Base-by-base conservation (phyloP, 208 protist species). In the Naegleria gruberi region DNA sequence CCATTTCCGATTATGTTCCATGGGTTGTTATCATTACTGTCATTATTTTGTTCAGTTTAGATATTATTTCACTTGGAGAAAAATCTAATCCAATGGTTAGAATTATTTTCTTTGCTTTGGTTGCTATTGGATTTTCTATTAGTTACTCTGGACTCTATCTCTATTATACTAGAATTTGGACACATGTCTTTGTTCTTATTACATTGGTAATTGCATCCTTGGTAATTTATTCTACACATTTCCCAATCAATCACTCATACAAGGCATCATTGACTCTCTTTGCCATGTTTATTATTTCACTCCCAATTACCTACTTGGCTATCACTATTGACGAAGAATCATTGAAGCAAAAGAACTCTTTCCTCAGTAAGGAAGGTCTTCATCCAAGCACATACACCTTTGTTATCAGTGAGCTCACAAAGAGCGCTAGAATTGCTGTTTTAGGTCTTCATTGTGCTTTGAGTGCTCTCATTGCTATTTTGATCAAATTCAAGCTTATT, bases 401-500 rank as follows among this genome's bases (percentile, higher is more conserved):
- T 65, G 51, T 65, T 65, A 30, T 65, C 26, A 82, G 26, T 2
- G 74, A 82, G 74, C 40, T 82, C 10, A 42, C 40, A 34, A 42
- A 43, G 30, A 82, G 40, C 10, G 34, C 30, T 41, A 42, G 30
- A 42, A 42, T 82, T 34, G 74, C 74, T 40, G 10, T 82, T 1
- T 15, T 82, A 15, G 74, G 74, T 15, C 17, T 82, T 17, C 34
- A 82, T 42, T 82, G 74, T 15, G 40, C 40, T 34, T 43, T 82
- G 30, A 40, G 10, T 19, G 74, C 40, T 6, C 40, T 82, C 30
- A 82, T 82, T 82, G 74, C 74, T 40, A 82, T 82, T 41, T 30
- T 82, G 74, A 82, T 82, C 30, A 82, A 82, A 82, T 82, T 82
- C 74, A 82, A 82, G 74, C 40, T 82, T 10, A 82, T 34, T 42